Conservation (phyloP, 352 stramenopile species). For the Phytopythium cucurbitacearum region DNA sequence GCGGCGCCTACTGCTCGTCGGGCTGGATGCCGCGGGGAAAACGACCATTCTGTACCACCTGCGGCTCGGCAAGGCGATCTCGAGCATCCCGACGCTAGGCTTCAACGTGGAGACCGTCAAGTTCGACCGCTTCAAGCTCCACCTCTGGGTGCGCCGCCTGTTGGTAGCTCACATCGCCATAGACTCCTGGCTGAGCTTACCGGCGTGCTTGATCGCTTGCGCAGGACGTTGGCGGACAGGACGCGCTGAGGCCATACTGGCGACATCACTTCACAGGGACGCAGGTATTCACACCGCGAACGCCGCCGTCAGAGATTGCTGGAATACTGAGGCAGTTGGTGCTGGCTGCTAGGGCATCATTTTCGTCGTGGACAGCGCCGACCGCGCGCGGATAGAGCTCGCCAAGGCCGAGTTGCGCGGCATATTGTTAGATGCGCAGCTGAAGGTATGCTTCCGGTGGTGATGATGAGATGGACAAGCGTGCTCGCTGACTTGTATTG, state of each 20-base stretch:
- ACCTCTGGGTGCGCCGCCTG: constrained; percentile 57
- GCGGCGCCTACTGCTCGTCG: constrained; percentile 68
- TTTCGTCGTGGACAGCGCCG: constrained; percentile 81
- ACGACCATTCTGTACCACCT: constrained; percentile 83
- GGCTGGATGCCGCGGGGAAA: constrained; percentile 72
- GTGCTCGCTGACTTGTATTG: background rate
- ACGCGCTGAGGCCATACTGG: constrained; percentile 79
- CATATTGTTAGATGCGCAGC: constrained; percentile 62
- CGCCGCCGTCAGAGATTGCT: background rate
- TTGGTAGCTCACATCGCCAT: background rate
- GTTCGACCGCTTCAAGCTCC: constrained; percentile 68
- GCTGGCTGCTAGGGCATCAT: constrained; percentile 49
- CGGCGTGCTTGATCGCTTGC: background rate
- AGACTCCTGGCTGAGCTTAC: background rate
- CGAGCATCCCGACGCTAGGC: constrained; percentile 74
- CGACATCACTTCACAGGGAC: constrained; percentile 83
- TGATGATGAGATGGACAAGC: background rate
- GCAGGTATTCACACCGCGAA: constrained; percentile 28
- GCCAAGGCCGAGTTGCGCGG: constrained; percentile 69
- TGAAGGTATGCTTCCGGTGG: constrained; percentile 23
- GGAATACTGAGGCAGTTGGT: constrained; percentile 1
- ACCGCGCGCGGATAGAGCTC: constrained; percentile 57
- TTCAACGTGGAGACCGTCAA: constrained; percentile 84
- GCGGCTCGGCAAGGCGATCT: constrained; percentile 67
- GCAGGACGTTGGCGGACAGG: constrained; percentile 77